Conservation (phyloP, 177 flowering plant species). For the Telopea speciosissima region DNA sequence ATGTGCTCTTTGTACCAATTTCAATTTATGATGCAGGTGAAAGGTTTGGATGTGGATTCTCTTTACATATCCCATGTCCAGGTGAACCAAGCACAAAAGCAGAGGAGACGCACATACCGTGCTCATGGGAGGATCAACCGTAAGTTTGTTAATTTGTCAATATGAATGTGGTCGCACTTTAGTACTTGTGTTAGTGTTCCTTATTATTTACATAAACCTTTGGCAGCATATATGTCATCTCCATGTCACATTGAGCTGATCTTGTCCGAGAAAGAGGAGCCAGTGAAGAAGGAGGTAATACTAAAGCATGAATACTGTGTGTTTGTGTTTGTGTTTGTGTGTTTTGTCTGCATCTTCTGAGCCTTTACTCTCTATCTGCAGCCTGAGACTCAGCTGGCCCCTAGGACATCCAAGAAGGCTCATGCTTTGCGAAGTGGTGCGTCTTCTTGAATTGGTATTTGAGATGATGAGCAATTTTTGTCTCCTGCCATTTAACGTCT, state of each 20-base stretch:
- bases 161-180: background rate
- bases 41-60: slow-evolving; percentile 88
- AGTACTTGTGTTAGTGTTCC: background rate
- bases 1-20: background rate
- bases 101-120: slow-evolving; percentile 88
- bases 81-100: slow-evolving; percentile 90
- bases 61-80: slow-evolving; percentile 76
- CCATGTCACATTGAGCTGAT: slow-evolving; percentile 88
- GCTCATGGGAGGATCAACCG: slow-evolving; percentile 95
- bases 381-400: slow-evolving; percentile 64
- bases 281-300: slow-evolving; percentile 79
- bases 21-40: slow-evolving; percentile 39
- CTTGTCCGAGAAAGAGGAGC: slow-evolving; percentile 83
- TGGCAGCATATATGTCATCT: slow-evolving; percentile 81
- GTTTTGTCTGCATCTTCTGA: background rate
- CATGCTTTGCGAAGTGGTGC: slow-evolving; percentile 44
- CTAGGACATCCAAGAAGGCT: slow-evolving; percentile 45
- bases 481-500: background rate
- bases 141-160: slow-evolving; percentile 24
- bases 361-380: slow-evolving; percentile 19
- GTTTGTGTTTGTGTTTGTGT: background rate
- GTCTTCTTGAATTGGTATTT: slow-evolving; percentile 23
- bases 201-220: background rate
- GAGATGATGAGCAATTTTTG: background rate
- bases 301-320: background rate